phyloP scores from a whole-genome alignment of 257 asterid genomes.

The Linaria vulgaris region DNA sequence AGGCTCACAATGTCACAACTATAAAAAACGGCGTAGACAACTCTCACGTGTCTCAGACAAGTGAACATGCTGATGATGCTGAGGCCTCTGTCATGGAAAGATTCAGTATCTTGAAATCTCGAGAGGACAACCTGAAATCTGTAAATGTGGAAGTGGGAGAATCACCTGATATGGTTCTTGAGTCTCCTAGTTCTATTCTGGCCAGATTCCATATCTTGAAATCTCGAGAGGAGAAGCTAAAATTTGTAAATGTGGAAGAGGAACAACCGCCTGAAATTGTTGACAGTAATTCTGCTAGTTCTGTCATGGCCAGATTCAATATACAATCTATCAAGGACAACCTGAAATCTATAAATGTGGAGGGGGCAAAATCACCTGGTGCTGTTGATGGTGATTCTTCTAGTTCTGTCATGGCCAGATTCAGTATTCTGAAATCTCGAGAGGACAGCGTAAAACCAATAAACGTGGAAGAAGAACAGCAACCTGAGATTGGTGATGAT shows the following conservation, averaged over 20 bases:
- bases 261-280: constrained; percentile 28
- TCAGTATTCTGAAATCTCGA: constrained; percentile 43
- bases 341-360: constrained; percentile 11
- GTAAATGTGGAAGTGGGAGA: constrained; percentile 28
- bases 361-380: constrained; percentile 30
- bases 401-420: constrained; percentile 39
- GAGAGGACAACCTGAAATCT: constrained; percentile 32
- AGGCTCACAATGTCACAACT: constrained; percentile 19
- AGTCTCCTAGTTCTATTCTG: constrained; percentile 29
- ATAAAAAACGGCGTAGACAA: constrained; percentile 16
- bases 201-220: constrained; percentile 42
- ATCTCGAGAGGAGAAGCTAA: constrained; percentile 28
- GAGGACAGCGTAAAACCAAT: constrained; percentile 27
- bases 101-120: constrained; percentile 48
- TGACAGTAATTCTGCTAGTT: constrained; percentile 15
- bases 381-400: constrained; percentile 20
- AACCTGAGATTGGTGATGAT: constrained; percentile 24
- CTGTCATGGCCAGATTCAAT: constrained; percentile 43
- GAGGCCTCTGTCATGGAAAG: constrained; percentile 57
- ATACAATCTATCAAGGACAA: constrained; percentile 33
- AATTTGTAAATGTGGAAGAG: constrained; percentile 23
- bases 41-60: constrained; percentile 20
- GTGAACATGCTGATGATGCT: constrained; percentile 29
- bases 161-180: constrained; percentile 22
- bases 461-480: constrained; percentile 22